Percentiles rank a stretch among this genome's conserved stretches.
Conservation (phyloP, 306 rosid species). For the Cucumis cinereus region DNA sequence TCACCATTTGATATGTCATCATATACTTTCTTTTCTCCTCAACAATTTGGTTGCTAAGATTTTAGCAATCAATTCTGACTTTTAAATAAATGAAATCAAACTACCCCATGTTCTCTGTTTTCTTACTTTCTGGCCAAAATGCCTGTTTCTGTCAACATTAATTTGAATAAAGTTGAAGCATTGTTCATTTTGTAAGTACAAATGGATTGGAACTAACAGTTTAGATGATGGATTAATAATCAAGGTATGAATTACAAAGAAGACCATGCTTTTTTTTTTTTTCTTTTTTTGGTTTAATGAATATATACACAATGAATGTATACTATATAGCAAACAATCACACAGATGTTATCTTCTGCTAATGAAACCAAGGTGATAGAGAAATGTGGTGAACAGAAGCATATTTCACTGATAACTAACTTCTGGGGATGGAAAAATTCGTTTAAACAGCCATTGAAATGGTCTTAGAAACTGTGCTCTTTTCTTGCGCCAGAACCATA, state of each 20-base stretch:
- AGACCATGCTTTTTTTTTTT: not conserved
- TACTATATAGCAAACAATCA: conserved; percentile 18
- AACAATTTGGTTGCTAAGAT: not conserved
- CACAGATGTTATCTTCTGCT: conserved; percentile 9
- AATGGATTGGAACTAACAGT: not conserved
- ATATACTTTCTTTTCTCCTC: not conserved
- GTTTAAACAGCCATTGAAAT: conserved; percentile 58
- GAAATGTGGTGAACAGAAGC: not conserved
- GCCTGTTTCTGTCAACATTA: not conserved
- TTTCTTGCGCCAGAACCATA: conserved; percentile 97
- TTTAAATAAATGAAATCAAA: no score
- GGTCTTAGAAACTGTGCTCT: conserved; percentile 61
- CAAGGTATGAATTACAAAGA: not conserved
- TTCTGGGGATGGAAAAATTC: conserved; percentile 50
- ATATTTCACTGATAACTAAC: conserved; percentile 35
- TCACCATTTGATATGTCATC: not conserved
- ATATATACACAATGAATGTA: conserved; percentile 34
- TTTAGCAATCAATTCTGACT: not conserved
- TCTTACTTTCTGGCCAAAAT: not conserved
- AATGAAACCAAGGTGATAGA: conserved; percentile 17
- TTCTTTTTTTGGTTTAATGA: conserved; percentile 14
- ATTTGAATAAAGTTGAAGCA: not conserved
- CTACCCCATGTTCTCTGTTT: not conserved
- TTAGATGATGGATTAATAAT: not conserved
- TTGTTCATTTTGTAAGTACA: not conserved